Evolutionary conservation across 257 asterid genomes (phyloP).

Genomic region (Henckelia pumila): DNA sequence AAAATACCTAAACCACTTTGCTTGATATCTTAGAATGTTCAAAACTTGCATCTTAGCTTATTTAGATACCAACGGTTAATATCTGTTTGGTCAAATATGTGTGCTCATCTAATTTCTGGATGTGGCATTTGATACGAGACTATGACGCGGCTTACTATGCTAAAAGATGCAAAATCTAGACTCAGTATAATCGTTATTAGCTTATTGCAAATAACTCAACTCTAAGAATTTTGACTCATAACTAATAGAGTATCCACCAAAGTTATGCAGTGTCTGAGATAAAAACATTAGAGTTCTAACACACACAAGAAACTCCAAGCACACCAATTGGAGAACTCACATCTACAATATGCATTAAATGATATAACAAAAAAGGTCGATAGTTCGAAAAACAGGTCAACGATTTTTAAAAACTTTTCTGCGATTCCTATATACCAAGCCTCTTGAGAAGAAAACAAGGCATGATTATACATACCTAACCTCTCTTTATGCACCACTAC

Average conservation of each 20-base stretch:
- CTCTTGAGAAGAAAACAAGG: constrained; percentile 17
- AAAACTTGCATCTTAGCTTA: constrained; percentile 10
- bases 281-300: constrained; percentile 7
- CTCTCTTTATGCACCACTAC: constrained; percentile 44
- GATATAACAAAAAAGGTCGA: constrained; percentile 1
- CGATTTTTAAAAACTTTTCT: neutral
- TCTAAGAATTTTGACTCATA: neutral
- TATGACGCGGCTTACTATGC: neutral
- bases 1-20: constrained; percentile 5
- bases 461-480: constrained; percentile 34
- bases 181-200: neutral
- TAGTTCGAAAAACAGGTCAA: neutral
- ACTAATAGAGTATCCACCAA: neutral
- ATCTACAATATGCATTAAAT: constrained; percentile 8
- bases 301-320: constrained; percentile 3
- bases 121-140: neutral
- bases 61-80: constrained; percentile 3
- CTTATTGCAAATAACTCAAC: neutral
- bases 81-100: constrained; percentile 2
- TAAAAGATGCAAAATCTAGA: neutral
- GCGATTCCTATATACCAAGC: constrained; percentile 17
- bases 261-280: neutral
- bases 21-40: constrained; percentile 2
- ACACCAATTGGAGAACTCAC: constrained; percentile 2
- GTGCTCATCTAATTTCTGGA: constrained; percentile 8